Base-by-base conservation (phyloP, 225 moss, liverwort and hornwort genomes). In the Pseudoscleropodium purum region DNA sequence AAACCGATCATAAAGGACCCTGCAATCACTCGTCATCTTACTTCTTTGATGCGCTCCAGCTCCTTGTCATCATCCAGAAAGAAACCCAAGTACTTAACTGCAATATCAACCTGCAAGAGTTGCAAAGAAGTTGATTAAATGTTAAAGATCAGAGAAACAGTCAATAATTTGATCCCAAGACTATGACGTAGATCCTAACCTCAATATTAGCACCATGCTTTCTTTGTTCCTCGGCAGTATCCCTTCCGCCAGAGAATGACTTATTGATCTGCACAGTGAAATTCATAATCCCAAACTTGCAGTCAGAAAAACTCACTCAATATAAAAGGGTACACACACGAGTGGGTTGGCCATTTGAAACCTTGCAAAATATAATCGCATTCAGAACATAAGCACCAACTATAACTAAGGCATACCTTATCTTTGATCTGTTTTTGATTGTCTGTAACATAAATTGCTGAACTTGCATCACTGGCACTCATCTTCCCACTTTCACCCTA, bases 401-500 rank as follows among this genome's bases (percentile, higher is more conserved):
- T 27, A 49, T 19, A 63, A 69, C 60, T 14, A 23, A 31, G 27
- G 63, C 76, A 56, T 84, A 96, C 97, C 95, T 97, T 97, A 33
- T 91, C 95, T 82, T 95, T 96, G 57, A 97, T 97, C 73, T 97
- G 91, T 80, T 97, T 97, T 65, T 88, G 87, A 82, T 92, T 91
- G 89, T 99, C 99, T 30, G 97, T 96, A 30, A 99, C 97, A 86
- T 99, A 99, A 81, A 99, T 97, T 78, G 97, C 96, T 36, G 96
- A 95, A 89, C 90, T 95, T n/a, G 94, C 81, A 86, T 96, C 95
- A 90, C 97, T 97, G 39, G 97, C 96, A 86, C 96, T 96, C 97
- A 99, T 99, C 86, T 99, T 99, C 82, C 97, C 96, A 93, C 95
- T 93, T 69, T 96, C 94, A 84, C 96, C 99, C 99, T 99, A 92